Evolutionary conservation across 2,329 filamentous ascomycete genomes (phyloP).

Genomic region (Trichoderma hamatum): DNA sequence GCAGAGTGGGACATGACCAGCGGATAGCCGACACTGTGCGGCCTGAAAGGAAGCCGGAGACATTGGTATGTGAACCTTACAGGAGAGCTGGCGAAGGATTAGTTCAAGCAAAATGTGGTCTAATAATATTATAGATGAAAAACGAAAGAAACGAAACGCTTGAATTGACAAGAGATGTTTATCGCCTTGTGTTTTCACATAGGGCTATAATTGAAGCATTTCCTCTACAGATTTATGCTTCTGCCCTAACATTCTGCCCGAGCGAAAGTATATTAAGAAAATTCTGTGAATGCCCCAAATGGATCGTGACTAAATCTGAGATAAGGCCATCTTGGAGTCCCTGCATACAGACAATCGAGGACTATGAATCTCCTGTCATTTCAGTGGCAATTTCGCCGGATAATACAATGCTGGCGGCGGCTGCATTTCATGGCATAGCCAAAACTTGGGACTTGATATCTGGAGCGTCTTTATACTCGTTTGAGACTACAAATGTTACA

Average conservation of each 20-base stretch:
- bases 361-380: accelerated
- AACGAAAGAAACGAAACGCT: background rate
- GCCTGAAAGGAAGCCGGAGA: background rate
- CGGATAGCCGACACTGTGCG: background rate
- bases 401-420: background rate
- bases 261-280: background rate
- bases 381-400: background rate
- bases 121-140: background rate
- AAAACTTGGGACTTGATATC: background rate
- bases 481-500: background rate
- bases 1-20: background rate
- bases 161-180: background rate
- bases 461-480: background rate
- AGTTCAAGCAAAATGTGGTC: background rate
- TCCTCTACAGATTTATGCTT: background rate
- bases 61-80: background rate
- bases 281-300: background rate
- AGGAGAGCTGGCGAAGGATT: background rate
- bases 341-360: background rate
- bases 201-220: background rate
- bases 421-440: background rate
- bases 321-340: background rate
- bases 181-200: background rate
- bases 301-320: background rate
- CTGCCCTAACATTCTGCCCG: background rate